A percentile compares a stretch with the other conserved stretches of the same genome.
phyloP scores from a whole-genome alignment of 768 basidiomycete species.

The Pholiota conissans region DNA sequence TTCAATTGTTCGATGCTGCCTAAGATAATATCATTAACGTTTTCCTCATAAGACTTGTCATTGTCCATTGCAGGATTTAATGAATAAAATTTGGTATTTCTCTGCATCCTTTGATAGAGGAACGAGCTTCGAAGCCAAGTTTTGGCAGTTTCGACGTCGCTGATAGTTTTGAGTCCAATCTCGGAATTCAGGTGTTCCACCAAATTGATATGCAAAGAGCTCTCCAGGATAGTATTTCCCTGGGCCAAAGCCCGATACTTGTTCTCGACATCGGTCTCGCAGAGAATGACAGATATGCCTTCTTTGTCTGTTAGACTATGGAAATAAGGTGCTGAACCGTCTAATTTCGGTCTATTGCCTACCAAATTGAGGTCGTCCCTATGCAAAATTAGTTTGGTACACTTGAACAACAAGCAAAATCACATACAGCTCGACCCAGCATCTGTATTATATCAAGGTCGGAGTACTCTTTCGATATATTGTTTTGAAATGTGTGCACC shows the following conservation, averaged over 20 bases:
- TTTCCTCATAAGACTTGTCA: constrained; percentile 66
- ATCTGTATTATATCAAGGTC: constrained; percentile 95
- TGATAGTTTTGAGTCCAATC: constrained; percentile 85
- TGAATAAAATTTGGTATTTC: constrained; percentile 80
- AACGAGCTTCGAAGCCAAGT: constrained; percentile 86
- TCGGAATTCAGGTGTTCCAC: constrained; percentile 94
- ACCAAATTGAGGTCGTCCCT: constrained; percentile 94
- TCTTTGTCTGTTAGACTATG: constrained; percentile 66
- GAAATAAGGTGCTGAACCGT: background rate
- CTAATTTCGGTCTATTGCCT: background rate
- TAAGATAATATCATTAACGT: constrained; percentile 72
- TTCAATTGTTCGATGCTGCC: constrained; percentile 63
- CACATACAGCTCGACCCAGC: constrained; percentile 86
- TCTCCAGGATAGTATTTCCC: constrained; percentile 81
- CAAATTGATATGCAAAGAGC: constrained; percentile 79
- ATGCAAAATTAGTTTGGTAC: background rate
- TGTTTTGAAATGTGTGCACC: constrained; percentile 76
- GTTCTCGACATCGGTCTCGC: constrained; percentile 66
- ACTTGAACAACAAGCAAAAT: background rate
- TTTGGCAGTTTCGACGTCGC: constrained; percentile 64
- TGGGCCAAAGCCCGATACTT: constrained; percentile 73
- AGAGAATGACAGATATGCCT: constrained; percentile 82
- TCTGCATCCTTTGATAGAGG: constrained; percentile 80
- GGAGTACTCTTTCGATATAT: constrained; percentile 74
- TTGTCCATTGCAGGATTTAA: constrained; percentile 43